A percentile compares a stretch with the other conserved stretches of the same genome.
Conservation (phyloP, 495 filamentous ascomycete genomes). For the Saxispiralis lemnorum region DNA sequence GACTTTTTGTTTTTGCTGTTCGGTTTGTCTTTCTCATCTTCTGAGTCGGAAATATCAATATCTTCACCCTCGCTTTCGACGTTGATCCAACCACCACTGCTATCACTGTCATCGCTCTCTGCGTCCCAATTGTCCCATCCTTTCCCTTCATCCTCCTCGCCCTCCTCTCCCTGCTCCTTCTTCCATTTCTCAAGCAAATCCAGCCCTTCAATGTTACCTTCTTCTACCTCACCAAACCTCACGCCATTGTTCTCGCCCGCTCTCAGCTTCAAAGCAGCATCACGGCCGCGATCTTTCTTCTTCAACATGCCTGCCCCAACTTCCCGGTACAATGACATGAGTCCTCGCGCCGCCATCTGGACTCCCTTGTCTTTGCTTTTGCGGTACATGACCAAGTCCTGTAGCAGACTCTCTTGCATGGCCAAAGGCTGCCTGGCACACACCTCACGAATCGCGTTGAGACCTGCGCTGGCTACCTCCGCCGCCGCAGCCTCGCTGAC, state of each 20-base stretch:
- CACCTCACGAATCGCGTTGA: constrained; percentile 89
- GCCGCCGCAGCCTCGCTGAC: constrained; percentile 84
- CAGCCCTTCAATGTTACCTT: constrained; percentile 76
- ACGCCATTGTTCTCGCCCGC: constrained; percentile 49
- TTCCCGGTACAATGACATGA: constrained; percentile 79
- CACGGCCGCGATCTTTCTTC: constrained; percentile 80
- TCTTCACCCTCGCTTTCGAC: constrained; percentile 64
- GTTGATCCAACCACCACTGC: constrained; percentile 80
- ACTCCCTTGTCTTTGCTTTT: constrained; percentile 96
- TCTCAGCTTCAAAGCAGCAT: constrained; percentile 67
- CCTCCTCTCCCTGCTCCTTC: constrained; percentile 58
- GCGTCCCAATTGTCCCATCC: constrained; percentile 74
- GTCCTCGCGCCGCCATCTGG: constrained; percentile 86
- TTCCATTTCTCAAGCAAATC: constrained; percentile 89
- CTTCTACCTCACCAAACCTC: constrained; percentile 58
- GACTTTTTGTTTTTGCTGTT: constrained; percentile 38
- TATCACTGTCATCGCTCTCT: constrained; percentile 55
- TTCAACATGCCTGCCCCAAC: constrained; percentile 76
- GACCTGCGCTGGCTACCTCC: constrained; percentile 78
- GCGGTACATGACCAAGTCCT: constrained; percentile 88
- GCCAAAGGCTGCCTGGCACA: constrained; percentile 82
- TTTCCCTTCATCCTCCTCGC: constrained; percentile 38
- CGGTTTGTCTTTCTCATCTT: constrained; percentile 28
- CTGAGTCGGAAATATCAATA: constrained; percentile 52
- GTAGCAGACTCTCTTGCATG: constrained; percentile 88